phyloP scores from a whole-genome alignment of 768 basidiomycete species.

The Calocera viscosa region DNA sequence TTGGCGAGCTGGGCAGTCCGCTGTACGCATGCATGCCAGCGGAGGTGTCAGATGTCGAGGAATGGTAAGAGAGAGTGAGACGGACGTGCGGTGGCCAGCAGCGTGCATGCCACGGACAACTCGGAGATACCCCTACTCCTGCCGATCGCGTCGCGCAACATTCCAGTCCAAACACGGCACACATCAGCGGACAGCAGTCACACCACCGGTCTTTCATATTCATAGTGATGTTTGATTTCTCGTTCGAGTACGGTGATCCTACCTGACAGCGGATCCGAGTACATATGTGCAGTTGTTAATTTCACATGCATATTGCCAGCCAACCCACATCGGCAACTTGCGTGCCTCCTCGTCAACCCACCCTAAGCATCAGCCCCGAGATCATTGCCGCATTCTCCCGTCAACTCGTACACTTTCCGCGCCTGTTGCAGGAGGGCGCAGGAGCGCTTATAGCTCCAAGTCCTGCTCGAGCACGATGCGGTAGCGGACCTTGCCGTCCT shows the following conservation, averaged over 20 bases:
- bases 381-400: neutral
- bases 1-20: no score
- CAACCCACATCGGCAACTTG: neutral
- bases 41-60: no score
- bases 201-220: neutral
- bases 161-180: neutral
- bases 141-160: neutral
- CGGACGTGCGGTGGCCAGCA: neutral
- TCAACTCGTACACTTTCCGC: neutral
- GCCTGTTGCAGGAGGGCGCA: neutral
- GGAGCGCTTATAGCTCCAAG: neutral
- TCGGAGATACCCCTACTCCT: conserved; percentile 1
- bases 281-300: neutral
- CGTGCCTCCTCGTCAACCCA: neutral
- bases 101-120: neutral
- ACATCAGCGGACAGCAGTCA: neutral
- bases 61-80: neutral
- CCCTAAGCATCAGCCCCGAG: neutral
- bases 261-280: neutral
- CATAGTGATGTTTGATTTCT: neutral
- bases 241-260: neutral
- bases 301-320: neutral
- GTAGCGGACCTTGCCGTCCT: conserved; percentile 30
- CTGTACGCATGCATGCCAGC: no score
- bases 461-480: conserved; percentile 23